Evolutionary conservation across 441 rosid genomes (phyloP).

Genomic region (Erodium moschatum): DNA sequence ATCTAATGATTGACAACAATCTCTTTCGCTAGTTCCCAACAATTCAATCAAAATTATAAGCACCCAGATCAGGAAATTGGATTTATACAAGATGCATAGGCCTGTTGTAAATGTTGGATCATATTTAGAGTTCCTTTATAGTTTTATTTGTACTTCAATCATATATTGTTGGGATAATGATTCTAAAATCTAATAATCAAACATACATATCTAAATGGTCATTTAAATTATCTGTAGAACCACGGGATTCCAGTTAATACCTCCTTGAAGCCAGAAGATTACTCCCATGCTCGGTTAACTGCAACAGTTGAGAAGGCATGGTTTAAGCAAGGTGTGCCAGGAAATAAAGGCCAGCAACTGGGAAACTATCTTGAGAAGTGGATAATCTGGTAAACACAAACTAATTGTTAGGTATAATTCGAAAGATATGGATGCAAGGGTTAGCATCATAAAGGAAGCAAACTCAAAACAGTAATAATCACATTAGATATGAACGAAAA

Average conservation of each 20-base stretch:
- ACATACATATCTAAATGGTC: no score
- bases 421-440: not conserved
- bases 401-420: not conserved
- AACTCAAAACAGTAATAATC: not conserved
- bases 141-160: no score
- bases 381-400: constrained; percentile 28
- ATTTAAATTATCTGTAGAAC: not conserved
- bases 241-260: constrained; percentile 29
- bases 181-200: no score
- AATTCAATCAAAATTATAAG: not conserved
- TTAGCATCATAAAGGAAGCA: not conserved
- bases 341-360: constrained; percentile 27
- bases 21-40: not conserved
- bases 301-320: constrained; percentile 93
- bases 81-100: no score
- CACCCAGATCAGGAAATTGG: not conserved
- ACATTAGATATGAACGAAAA: not conserved
- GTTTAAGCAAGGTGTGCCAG: constrained; percentile 24
- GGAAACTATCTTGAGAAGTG: constrained; percentile 21
- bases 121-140: no score
- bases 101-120: no score
- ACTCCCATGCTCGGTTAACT: constrained; percentile 79
- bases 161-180: not conserved
- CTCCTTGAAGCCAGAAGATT: constrained; percentile 68
- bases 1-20: not conserved